These are phyloP conservation scores for Trichoderma oligosporum DNA, from an alignment of 2,329 filamentous ascomycete species.

Conservation along the genomic window DNA sequence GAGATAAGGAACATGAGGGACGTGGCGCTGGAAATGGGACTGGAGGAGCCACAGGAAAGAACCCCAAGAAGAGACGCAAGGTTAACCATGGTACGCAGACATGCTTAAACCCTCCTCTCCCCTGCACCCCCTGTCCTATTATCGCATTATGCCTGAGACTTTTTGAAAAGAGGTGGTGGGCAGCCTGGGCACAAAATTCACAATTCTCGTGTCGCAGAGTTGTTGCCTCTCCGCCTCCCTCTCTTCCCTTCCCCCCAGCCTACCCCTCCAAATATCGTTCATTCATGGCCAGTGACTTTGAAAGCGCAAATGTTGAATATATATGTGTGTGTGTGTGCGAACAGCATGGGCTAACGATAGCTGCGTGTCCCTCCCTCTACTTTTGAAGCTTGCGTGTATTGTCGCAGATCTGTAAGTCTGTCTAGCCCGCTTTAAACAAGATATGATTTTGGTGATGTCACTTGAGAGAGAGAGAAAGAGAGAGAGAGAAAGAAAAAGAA, in stretches of 20 bases:
- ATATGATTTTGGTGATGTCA: not conserved
- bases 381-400: slow-evolving; percentile 73
- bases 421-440: slow-evolving; percentile 34
- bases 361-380: slow-evolving; percentile 19
- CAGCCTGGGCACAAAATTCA: not conserved
- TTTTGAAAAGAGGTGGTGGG: not conserved
- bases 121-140: not conserved
- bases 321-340: slow-evolving; percentile 20
- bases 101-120: slow-evolving; percentile 20
- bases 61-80: slow-evolving; percentile 81
- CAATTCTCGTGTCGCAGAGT: not conserved
- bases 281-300: not conserved
- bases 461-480: not conserved
- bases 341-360: slow-evolving; percentile 33
- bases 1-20: slow-evolving; percentile 29
- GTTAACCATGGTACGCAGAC: slow-evolving; percentile 74
- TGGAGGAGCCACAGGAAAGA: slow-evolving; percentile 42
- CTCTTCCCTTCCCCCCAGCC: not conserved
- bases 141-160: not conserved
- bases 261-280: not conserved
- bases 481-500: not conserved
- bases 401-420: slow-evolving; percentile 80
- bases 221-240: not conserved
- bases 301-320: not conserved
- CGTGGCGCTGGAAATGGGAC: slow-evolving; percentile 15